These are phyloP conservation scores for Eucalyptus polybractea DNA, from an alignment of 345 rosid species.

Conservation along the genomic window DNA sequence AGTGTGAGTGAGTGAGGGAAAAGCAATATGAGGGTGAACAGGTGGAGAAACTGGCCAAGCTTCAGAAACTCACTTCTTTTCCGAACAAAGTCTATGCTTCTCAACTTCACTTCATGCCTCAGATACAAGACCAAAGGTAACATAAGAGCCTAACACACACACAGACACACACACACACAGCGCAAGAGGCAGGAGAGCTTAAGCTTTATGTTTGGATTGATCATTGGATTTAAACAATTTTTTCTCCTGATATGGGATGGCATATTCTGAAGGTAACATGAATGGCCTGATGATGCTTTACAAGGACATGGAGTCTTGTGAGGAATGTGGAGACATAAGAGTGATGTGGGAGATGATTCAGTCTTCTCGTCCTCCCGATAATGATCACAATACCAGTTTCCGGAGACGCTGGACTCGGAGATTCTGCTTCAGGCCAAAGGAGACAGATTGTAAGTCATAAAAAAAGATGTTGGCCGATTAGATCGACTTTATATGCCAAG, in stretches of 20 bases:
- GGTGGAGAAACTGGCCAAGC: constrained; percentile 18
- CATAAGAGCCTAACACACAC: neutral
- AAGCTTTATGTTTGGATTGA: neutral
- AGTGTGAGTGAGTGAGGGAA: neutral
- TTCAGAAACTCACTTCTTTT: constrained; percentile 17
- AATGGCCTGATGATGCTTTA: constrained; percentile 22
- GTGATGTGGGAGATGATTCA: constrained; percentile 64
- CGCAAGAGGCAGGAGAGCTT: neutral
- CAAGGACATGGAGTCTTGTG: constrained; percentile 54
- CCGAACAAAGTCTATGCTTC: constrained; percentile 14
- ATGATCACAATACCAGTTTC: neutral
- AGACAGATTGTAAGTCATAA: constrained; percentile 3
- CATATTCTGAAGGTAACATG: constrained; percentile 14
- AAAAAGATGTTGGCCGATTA: neutral
- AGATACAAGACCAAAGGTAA: constrained; percentile 29
- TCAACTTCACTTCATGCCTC: constrained; percentile 20
- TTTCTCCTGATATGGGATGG: neutral
- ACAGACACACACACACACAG: neutral
- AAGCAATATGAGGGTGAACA: constrained; percentile 10
- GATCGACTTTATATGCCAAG: neutral
- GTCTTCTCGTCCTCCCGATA: constrained; percentile 13
- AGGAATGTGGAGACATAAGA: constrained; percentile 41
- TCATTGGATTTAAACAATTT: neutral
- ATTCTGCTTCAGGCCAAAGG: constrained; percentile 2
- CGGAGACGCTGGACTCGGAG: neutral